Conservation (phyloP, 2,329 filamentous ascomycete species). For the Aschersonia sp. region DNA sequence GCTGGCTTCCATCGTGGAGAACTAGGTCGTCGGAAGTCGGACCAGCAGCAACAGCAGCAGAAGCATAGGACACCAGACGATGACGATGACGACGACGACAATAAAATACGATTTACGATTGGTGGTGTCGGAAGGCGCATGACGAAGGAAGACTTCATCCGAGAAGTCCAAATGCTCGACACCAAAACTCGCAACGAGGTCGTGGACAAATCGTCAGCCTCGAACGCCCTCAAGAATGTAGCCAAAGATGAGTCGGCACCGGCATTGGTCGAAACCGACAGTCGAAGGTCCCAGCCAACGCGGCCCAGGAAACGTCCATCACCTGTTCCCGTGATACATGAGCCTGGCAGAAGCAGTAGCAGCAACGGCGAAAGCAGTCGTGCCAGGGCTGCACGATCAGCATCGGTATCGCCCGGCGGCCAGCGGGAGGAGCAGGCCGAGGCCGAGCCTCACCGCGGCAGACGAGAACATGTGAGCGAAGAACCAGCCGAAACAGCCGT, state of each 20-base stretch:
- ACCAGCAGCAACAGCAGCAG: conserved; percentile 17
- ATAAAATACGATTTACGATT: conserved; percentile 63
- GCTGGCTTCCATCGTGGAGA: neutral
- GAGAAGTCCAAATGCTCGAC: conserved; percentile 59
- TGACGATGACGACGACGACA: conserved; percentile 40
- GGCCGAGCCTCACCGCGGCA: conserved; percentile 1
- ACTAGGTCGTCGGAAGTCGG: conserved; percentile 15
- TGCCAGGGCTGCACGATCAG: conserved; percentile 5
- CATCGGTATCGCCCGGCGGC: conserved; percentile 8
- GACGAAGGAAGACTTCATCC: conserved; percentile 69
- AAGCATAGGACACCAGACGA: neutral
- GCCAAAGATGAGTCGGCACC: conserved; percentile 24
- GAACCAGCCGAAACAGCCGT: conserved; percentile 48
- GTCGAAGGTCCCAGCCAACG: neutral
- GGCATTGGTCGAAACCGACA: neutral
- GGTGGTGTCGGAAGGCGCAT: conserved; percentile 58
- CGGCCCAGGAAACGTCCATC: neutral
- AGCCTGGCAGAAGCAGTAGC: conserved; percentile 6
- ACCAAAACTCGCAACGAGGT: conserved; percentile 44
- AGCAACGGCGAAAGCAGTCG: conserved; percentile 8
- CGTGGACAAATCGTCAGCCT: conserved; percentile 34
- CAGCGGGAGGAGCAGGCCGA: conserved; percentile 1
- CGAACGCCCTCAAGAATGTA: conserved; percentile 31
- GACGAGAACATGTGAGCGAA: conserved; percentile 3
- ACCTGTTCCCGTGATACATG: conserved; percentile 8